phyloP scores from a whole-genome alignment of 2,329 filamentous ascomycete species.

The Arthrobotrys iridis region DNA sequence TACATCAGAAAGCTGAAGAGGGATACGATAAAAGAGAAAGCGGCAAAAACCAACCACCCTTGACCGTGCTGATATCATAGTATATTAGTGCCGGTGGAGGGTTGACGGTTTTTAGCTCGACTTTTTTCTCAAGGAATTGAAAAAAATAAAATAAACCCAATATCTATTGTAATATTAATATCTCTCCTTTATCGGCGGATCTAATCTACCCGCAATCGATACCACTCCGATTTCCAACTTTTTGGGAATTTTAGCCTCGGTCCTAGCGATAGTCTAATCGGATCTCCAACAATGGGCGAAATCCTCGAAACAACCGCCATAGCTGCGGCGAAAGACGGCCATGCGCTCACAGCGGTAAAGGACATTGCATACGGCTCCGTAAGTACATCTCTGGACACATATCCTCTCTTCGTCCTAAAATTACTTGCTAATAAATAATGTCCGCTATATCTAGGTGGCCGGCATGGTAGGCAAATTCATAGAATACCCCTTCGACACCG shows the following conservation, averaged over 20 bases:
- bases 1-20: background rate
- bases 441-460: slow-evolving; percentile 70
- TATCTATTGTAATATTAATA: background rate
- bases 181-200: slow-evolving; percentile 14
- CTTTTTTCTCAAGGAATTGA: background rate
- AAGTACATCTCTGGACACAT: slow-evolving; percentile 66
- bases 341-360: slow-evolving; percentile 75
- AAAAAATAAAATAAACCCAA: background rate
- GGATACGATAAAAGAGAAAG: background rate
- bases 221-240: too few relatives aligned
- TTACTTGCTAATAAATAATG: background rate
- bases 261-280: background rate
- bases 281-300: slow-evolving; percentile 20
- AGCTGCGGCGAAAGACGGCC: slow-evolving; percentile 62
- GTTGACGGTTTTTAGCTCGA: slow-evolving; percentile 3
- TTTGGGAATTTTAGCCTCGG: too few relatives aligned
- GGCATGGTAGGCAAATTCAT: slow-evolving; percentile 94
- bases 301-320: slow-evolving; percentile 36
- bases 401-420: background rate
- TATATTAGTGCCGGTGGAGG: slow-evolving; percentile 17
- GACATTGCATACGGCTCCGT: slow-evolving; percentile 90
- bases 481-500: slow-evolving; percentile 97
- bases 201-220: slow-evolving; percentile 9
- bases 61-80: slow-evolving; percentile 10
- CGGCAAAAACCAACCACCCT: background rate